Base-by-base conservation (phyloP, 148 eudicot genomes). In the Bassia scoparia region DNA sequence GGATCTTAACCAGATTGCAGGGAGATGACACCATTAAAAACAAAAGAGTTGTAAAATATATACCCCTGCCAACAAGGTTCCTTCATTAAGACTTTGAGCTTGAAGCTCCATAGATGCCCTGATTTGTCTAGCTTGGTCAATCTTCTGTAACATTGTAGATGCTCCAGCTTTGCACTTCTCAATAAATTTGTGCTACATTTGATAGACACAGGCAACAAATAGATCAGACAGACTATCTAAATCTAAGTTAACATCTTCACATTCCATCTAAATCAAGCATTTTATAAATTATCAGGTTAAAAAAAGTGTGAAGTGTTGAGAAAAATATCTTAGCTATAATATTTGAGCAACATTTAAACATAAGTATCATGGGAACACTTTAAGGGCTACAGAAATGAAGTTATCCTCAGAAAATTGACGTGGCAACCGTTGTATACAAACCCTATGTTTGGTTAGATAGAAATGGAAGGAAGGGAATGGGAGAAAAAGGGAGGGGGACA, bases 131-230 rank as follows among this genome's bases (percentile, higher is more conserved):
- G 99, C 93, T 84, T 90, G 89, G 78, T 89, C 99, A 87, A 89
- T 81, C 84, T 88, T 95, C 11, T 89, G 85, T 58, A 88, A 65
- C 96, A 95, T 88, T 41, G 86, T 72, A 18, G 86, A 87, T 73
- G 99, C 97, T 77, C 85, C 91, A 77, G 72, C 73, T 85, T 90
- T 91, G 89, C 96, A 89, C 80, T 84, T 92, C 72, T 91, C 99
- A 58, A 90, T 91, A 79, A 95, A 91, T 87, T 95, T 95, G 88
- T 95, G 99, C 99, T 95, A 69, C 65, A 68, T 67, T 49, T 54
- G 12, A 2, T 55, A 46, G 16, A 70, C 5, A 26, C 34, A 63
- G 5, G 43, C 56, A 21, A 61, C 61, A 71, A 58, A 61, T 15
- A 24, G 4, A 66, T 66, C 15, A 37, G 17, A 43, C 21, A 43